Conservation (phyloP, 352 stramenopile species). For the Globisporangium mamillatum region DNA sequence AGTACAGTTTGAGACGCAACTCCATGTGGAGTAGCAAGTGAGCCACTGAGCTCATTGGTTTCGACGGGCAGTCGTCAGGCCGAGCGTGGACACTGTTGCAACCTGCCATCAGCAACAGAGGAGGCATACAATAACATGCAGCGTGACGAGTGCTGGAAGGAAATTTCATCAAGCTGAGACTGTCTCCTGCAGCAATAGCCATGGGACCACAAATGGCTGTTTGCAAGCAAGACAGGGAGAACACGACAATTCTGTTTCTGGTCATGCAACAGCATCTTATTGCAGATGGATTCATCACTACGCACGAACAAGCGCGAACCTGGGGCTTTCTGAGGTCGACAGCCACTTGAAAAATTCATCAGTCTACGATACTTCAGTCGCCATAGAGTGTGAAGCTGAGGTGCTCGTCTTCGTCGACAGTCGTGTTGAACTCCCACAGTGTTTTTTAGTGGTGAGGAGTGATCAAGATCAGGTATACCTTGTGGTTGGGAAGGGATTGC, state of each 20-base stretch:
- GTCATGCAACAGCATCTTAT: background rate
- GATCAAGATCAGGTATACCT: background rate
- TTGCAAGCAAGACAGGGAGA: background rate
- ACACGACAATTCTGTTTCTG: no score
- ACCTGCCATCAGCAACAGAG: background rate
- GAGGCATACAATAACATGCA: background rate
- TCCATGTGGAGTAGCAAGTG: background rate
- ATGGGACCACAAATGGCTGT: background rate
- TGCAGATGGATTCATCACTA: background rate
- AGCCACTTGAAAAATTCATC: background rate
- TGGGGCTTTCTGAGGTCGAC: background rate
- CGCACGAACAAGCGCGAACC: background rate
- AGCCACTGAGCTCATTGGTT: background rate
- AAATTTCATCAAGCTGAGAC: background rate
- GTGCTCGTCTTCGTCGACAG: background rate
- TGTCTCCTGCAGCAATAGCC: background rate
- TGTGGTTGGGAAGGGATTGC: no score
- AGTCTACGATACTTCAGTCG: background rate
- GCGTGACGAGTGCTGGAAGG: background rate
- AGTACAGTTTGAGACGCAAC: background rate
- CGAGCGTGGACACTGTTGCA: background rate
- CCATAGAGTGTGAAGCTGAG: background rate
- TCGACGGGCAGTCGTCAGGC: background rate
- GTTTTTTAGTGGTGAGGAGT: background rate
- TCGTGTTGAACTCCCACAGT: background rate